Conservation (phyloP, 2,329 filamentous ascomycete genomes). For the Colletotrichum tabaci region DNA sequence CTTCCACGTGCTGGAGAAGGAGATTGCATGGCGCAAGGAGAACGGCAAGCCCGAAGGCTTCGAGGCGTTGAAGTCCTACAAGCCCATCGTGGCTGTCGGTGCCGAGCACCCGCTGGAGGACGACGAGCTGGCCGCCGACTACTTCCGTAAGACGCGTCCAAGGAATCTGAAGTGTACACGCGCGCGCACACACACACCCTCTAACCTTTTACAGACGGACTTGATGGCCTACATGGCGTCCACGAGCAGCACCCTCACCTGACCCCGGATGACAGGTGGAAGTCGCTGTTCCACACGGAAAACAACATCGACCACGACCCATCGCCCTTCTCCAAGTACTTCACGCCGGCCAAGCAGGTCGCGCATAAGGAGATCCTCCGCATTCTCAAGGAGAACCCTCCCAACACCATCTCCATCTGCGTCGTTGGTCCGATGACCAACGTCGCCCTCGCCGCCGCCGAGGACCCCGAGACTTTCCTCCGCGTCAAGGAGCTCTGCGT, state of each 20-base stretch:
- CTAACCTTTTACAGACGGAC: slow-evolving; percentile 69
- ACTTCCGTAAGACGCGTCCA: slow-evolving; percentile 80
- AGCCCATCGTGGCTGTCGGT: slow-evolving; percentile 89
- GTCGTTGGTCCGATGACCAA: slow-evolving; percentile 95
- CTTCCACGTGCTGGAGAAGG: slow-evolving; percentile 93
- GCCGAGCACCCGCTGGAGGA: slow-evolving; percentile 89
- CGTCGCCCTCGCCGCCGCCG: slow-evolving; percentile 87
- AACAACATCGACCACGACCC: slow-evolving; percentile 47
- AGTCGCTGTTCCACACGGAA: slow-evolving; percentile 72
- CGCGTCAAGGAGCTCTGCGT: slow-evolving; percentile 91
- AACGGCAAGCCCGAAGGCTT: slow-evolving; percentile 80
- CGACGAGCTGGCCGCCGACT: slow-evolving; percentile 83
- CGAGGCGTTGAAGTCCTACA: slow-evolving; percentile 78
- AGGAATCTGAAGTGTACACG: background rate
- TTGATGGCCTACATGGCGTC: slow-evolving; percentile 83
- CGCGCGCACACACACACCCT: too few species aligned
- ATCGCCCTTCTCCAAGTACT: slow-evolving; percentile 69
- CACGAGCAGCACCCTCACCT: slow-evolving; percentile 82
- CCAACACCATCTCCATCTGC: slow-evolving; percentile 89
- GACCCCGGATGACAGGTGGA: slow-evolving; percentile 82
- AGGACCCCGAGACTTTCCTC: slow-evolving; percentile 91
- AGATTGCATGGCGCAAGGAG: slow-evolving; percentile 84
- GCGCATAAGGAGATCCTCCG: slow-evolving; percentile 93
- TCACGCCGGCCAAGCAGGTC: slow-evolving; percentile 80
- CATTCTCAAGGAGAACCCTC: slow-evolving; percentile 84